Evolutionary conservation across 2,329 filamentous ascomycete species (phyloP).

Genomic region (Acrodontium crateriforme): DNA sequence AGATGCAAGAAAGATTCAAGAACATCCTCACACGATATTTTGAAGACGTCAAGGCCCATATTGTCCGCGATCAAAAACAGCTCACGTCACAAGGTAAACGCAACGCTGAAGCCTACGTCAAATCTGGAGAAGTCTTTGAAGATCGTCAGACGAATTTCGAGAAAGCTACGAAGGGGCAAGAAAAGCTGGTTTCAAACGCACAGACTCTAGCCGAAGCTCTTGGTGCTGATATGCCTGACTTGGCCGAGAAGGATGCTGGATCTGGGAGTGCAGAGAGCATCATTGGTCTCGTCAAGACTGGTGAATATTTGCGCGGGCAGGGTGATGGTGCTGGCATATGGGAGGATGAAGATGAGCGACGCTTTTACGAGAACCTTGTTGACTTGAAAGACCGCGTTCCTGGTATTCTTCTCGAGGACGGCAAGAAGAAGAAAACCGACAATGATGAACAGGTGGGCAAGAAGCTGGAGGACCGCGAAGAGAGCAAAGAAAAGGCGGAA

Average conservation of each 20-base stretch:
- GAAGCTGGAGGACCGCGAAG: conserved; percentile 42
- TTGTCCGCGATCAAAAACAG: conserved; percentile 82
- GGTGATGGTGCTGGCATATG: conserved; percentile 88
- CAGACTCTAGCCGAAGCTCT: conserved; percentile 82
- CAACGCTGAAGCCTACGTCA: conserved; percentile 96
- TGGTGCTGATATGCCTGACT: conserved; percentile 81
- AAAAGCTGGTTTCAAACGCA: conserved; percentile 78
- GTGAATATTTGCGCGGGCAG: conserved; percentile 81
- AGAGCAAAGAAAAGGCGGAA: conserved; percentile 31
- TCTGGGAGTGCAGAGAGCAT: conserved; percentile 54
- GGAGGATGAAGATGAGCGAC: conserved; percentile 95
- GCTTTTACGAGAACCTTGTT: conserved; percentile 94
- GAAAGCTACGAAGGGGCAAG: conserved; percentile 81
- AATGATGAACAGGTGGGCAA: conserved; percentile 70
- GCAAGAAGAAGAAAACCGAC: conserved; percentile 84
- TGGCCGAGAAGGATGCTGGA: conserved; percentile 67
- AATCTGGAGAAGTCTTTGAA: conserved; percentile 95
- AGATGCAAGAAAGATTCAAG: conserved; percentile 72
- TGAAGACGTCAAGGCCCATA: conserved; percentile 79
- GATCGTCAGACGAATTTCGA: conserved; percentile 94
- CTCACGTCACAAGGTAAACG: conserved; percentile 76
- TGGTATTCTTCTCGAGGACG: conserved; percentile 80
- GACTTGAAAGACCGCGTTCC: conserved; percentile 94
- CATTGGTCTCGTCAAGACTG: conserved; percentile 86
- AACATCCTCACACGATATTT: conserved; percentile 80